These are phyloP conservation scores for Hypocrella siamensis DNA, from an alignment of 2,329 filamentous ascomycete species.

Conservation along the genomic window DNA sequence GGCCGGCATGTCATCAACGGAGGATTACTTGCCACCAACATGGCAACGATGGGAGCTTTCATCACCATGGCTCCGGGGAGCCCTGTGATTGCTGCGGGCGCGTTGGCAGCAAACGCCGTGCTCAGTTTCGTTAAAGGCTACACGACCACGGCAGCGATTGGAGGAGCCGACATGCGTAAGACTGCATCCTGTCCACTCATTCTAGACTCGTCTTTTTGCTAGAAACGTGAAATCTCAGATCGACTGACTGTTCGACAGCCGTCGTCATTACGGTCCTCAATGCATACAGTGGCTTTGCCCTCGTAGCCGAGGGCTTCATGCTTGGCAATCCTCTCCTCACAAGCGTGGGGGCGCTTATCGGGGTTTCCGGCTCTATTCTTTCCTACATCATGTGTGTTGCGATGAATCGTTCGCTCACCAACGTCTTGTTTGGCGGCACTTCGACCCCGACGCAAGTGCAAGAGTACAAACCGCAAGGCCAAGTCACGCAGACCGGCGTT, in stretches of 20 bases:
- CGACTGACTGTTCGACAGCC: too few relatives aligned
- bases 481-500: slow-evolving; percentile 61
- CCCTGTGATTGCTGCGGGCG: slow-evolving; percentile 63
- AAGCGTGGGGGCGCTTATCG: slow-evolving; percentile 73
- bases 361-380: slow-evolving; percentile 75
- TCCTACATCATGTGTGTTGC: slow-evolving; percentile 79
- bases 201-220: not conserved
- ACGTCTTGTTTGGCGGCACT: slow-evolving; percentile 68
- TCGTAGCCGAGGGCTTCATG: slow-evolving; percentile 88
- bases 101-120: slow-evolving; percentile 58
- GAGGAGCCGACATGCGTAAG: slow-evolving; percentile 77
- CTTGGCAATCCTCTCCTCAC: slow-evolving; percentile 74
- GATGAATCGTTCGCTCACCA: slow-evolving; percentile 83
- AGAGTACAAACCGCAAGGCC: slow-evolving; percentile 64
- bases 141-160: slow-evolving; percentile 77
- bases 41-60: slow-evolving; percentile 73
- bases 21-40: slow-evolving; percentile 57
- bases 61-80: slow-evolving; percentile 67
- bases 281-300: slow-evolving; percentile 77
- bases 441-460: slow-evolving; percentile 38
- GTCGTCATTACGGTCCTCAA: slow-evolving; percentile 85
- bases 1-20: slow-evolving; percentile 65
- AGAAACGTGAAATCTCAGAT: too few relatives aligned
- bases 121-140: slow-evolving; percentile 77
- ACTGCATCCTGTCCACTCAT: too few relatives aligned